phyloP scores from a whole-genome alignment of 139 green algal genomes.

The Picochlorum costavermella region DNA sequence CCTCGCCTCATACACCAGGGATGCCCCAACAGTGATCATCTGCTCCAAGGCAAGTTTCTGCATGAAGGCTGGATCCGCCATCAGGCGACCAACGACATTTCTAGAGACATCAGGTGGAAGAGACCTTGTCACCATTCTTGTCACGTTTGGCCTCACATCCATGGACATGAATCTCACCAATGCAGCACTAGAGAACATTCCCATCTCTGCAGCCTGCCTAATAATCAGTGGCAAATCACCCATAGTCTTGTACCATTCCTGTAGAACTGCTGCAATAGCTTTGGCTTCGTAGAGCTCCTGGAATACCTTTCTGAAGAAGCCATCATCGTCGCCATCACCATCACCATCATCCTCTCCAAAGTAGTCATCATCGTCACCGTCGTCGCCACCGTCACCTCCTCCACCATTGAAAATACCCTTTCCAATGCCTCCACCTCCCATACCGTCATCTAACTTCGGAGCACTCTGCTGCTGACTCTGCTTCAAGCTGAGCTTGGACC shows the following conservation, averaged over 20 bases:
- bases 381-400: conserved; percentile 67
- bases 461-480: conserved; percentile 24
- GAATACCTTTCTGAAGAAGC: conserved; percentile 68
- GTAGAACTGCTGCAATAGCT: conserved; percentile 79
- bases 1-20: conserved; percentile 68
- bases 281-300: conserved; percentile 81
- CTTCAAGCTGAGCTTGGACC: conserved; percentile 46
- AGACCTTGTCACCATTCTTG: conserved; percentile 66
- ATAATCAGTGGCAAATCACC: conserved; percentile 79
- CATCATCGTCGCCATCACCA: conserved; percentile 58
- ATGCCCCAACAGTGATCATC: conserved; percentile 53
- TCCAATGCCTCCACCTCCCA: conserved; percentile 70
- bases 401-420: conserved; percentile 86
- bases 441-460: conserved; percentile 68
- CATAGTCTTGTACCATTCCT: conserved; percentile 86
- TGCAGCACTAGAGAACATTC: conserved; percentile 83
- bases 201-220: conserved; percentile 83
- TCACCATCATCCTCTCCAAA: conserved; percentile 70
- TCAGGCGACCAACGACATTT: conserved; percentile 86
- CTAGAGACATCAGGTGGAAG: conserved; percentile 65
- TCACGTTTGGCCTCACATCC: conserved; percentile 80
- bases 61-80: conserved; percentile 93
- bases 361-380: conserved; percentile 92
- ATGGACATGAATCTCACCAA: conserved; percentile 88
- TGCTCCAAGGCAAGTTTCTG: conserved; percentile 90